A percentile compares a stretch with the other conserved stretches of the same genome.
Conservation (phyloP, 2,329 filamentous ascomycete genomes). For the Paramyrothecium roridum region DNA sequence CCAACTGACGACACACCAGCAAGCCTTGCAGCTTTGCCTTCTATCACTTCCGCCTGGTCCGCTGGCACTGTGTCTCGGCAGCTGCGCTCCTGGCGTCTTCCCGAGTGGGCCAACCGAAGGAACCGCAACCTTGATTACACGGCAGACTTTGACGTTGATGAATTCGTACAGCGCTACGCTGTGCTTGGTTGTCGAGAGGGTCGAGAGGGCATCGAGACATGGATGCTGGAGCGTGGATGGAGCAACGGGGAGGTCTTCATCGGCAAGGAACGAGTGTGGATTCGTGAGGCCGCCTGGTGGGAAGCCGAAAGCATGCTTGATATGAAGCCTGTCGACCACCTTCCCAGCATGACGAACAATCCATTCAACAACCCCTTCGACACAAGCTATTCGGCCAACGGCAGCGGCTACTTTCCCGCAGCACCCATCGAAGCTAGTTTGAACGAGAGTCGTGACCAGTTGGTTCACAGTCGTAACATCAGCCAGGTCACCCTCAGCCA, state of each 20-base stretch:
- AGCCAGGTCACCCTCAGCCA: conserved; percentile 50
- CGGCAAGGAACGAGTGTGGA: conserved; percentile 90
- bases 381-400: conserved; percentile 65
- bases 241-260: conserved; percentile 95
- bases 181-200: conserved; percentile 85
- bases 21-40: conserved; percentile 67
- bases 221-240: conserved; percentile 93
- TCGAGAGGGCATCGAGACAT: conserved; percentile 88
- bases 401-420: conserved; percentile 68
- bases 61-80: conserved; percentile 90
- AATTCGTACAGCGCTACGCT: conserved; percentile 82
- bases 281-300: conserved; percentile 94
- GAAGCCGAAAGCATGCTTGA: conserved; percentile 96
- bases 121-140: conserved; percentile 93
- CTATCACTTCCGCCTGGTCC: conserved; percentile 83
- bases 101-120: conserved; percentile 94
- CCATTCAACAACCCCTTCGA: conserved; percentile 52
- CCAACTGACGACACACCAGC: conserved; percentile 84
- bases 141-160: conserved; percentile 90
- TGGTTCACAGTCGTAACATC: conserved; percentile 59
- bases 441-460: conserved; percentile 69
- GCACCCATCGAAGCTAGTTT: conserved; percentile 58
- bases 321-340: conserved; percentile 63
- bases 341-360: conserved; percentile 41
- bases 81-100: conserved; percentile 86